Conservation (phyloP, 306 rosid species). For the peach (Prunus persica) region DNA sequence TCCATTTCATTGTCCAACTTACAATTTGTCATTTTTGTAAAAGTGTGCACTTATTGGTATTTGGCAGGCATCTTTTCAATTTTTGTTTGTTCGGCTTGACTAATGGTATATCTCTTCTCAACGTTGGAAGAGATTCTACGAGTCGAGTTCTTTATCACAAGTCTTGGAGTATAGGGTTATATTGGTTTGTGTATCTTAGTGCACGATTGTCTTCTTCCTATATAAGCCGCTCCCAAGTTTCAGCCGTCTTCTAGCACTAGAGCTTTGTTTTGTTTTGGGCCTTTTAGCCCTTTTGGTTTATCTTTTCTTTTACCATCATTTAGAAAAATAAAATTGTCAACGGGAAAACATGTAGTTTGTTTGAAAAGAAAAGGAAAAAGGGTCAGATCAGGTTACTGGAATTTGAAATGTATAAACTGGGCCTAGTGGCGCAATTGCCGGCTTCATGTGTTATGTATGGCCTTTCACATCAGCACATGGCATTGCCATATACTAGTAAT, state of each 20-base stretch:
- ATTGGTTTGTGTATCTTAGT: neutral
- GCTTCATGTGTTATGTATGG: neutral
- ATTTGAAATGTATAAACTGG: neutral
- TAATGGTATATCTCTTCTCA: neutral
- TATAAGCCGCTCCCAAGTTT: neutral
- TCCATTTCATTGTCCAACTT: neutral
- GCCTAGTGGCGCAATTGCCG: constrained; percentile 16
- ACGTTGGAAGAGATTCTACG: no score
- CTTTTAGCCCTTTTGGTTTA: no score
- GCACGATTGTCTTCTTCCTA: neutral
- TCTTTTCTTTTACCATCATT: neutral
- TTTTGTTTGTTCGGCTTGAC: neutral
- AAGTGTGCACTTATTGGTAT: neutral
- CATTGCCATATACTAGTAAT: neutral
- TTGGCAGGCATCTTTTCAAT: no score
- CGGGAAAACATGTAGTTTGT: no score
- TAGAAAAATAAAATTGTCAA: neutral
- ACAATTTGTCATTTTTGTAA: neutral
- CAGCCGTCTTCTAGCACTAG: neutral
- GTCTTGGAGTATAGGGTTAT: neutral
- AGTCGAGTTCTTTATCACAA: no score
- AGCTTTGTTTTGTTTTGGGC: neutral
- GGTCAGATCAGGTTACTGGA: no score
- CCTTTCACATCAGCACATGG: constrained; percentile 6
- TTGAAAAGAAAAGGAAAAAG: no score